phyloP scores from a whole-genome alignment of 139 green algal species.

The Nannochloris sp. region DNA sequence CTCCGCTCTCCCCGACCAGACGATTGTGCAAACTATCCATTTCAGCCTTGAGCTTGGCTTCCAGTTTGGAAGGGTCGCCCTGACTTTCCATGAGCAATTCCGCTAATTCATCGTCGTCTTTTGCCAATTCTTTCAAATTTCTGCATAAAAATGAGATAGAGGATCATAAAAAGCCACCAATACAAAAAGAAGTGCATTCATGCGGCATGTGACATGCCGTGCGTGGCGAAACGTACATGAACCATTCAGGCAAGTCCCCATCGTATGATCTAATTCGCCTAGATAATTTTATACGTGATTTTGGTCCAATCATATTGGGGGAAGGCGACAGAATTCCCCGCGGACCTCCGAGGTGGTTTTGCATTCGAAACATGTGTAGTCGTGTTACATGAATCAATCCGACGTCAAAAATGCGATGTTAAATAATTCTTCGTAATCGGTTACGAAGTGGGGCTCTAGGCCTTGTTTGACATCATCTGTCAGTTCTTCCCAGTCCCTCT shows the following conservation, averaged over 20 bases:
- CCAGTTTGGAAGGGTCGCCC: slow-evolving; percentile 9
- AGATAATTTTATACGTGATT: too few species aligned
- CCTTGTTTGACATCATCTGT: slow-evolving; percentile 68
- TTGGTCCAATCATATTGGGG: too few species aligned
- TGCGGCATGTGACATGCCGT: not conserved
- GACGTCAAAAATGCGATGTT: slow-evolving; percentile 49
- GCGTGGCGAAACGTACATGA: not conserved
- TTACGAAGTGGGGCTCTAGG: slow-evolving; percentile 76
- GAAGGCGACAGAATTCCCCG: too few species aligned
- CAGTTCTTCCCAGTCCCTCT: slow-evolving; percentile 88
- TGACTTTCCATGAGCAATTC: slow-evolving; percentile 7
- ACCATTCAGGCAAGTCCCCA: slow-evolving; percentile 9
- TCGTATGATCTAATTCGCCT: not conserved
- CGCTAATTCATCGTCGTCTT: slow-evolving; percentile 14
- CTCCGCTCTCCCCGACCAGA: slow-evolving; percentile 8
- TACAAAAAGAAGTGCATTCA: not conserved
- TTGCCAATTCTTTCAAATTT: slow-evolving; percentile 16
- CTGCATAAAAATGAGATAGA: slow-evolving; percentile 5
- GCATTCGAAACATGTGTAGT: too few species aligned
- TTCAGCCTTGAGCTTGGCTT: slow-evolving; percentile 4
- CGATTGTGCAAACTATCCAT: slow-evolving; percentile 11
- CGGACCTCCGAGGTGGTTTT: too few species aligned
- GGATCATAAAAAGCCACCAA: too few species aligned
- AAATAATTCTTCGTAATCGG: slow-evolving; percentile 78
- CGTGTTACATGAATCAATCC: too few species aligned